A percentile compares a stretch with the other conserved stretches of the same genome.
These are phyloP conservation scores for Glycine soja DNA, from an alignment of 306 rosid genomes.

Conservation along the genomic window DNA sequence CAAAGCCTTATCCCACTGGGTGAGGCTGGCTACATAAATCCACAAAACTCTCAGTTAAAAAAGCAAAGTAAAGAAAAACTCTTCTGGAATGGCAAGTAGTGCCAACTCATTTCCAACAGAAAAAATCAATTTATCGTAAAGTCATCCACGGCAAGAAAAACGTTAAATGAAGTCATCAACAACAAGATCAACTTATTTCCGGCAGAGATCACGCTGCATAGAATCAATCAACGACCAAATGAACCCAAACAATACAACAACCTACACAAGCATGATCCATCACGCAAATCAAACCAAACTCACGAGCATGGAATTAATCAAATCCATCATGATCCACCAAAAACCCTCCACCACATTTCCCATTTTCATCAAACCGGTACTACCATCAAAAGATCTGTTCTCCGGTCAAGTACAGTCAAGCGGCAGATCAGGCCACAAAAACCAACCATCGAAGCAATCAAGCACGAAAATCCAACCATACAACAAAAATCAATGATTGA, in stretches of 20 bases:
- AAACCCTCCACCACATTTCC: neutral
- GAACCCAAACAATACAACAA: neutral
- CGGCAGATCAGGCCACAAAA: conserved; percentile 40
- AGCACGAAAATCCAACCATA: conserved; percentile 4
- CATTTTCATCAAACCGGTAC: neutral
- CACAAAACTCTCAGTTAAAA: neutral
- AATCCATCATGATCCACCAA: conserved; percentile 28
- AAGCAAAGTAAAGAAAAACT: neutral
- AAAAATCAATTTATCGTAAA: neutral
- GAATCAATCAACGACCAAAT: neutral
- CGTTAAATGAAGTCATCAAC: too few species aligned
- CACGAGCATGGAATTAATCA: conserved; percentile 5
- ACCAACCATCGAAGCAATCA: neutral
- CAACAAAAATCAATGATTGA: neutral
- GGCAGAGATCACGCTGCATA: conserved; percentile 14
- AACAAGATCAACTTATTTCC: conserved; percentile 33
- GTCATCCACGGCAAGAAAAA: too few species aligned
- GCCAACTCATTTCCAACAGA: neutral
- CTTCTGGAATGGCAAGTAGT: neutral
- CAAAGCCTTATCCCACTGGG: neutral
- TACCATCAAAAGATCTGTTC: neutral
- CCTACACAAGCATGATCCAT: neutral
- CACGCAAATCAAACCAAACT: conserved; percentile 7
- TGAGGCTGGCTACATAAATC: neutral
- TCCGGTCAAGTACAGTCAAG: conserved; percentile 4